A percentile compares a stretch with the other conserved stretches of the same genome.
Evolutionary conservation across 2,329 filamentous ascomycete species (phyloP).

Genomic region (Ophiocordyceps sinensis): DNA sequence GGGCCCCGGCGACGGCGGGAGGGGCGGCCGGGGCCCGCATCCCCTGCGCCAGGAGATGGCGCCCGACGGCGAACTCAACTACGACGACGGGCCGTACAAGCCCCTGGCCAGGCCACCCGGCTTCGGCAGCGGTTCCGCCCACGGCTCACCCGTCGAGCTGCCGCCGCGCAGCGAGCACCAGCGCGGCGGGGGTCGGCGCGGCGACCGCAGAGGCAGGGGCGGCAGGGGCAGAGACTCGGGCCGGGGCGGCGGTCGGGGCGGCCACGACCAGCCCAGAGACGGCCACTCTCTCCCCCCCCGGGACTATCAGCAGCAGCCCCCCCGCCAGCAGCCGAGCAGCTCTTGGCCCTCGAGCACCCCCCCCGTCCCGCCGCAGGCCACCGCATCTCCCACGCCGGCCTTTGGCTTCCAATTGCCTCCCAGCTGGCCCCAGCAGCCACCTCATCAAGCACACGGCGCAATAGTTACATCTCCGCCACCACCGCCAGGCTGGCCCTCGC

Average conservation of each 20-base stretch:
- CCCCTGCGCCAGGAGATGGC: constrained; percentile 24
- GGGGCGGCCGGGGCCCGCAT: constrained; percentile 23
- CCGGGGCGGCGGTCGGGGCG: constrained; percentile 22
- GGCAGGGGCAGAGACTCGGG: constrained; percentile 26
- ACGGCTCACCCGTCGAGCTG: constrained; percentile 23
- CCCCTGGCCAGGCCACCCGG: constrained; percentile 55
- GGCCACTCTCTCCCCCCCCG: constrained; percentile 28
- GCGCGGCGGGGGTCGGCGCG: constrained; percentile 28
- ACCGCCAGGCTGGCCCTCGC: constrained; percentile 18
- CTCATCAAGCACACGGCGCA: constrained; percentile 10
- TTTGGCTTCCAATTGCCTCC: constrained; percentile 28
- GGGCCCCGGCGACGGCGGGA: constrained; percentile 1
- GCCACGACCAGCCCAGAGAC: constrained; percentile 15
- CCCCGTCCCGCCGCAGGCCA: constrained; percentile 2
- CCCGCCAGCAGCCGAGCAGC: constrained; percentile 6
- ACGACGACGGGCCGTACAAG: constrained; percentile 59
- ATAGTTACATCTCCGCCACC: constrained; percentile 21
- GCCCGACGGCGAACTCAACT: constrained; percentile 38
- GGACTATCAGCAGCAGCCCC: constrained; percentile 10
- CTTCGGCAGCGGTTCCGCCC: constrained; percentile 35
- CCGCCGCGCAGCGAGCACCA: constrained; percentile 15
- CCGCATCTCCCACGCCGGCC: constrained; percentile 14
- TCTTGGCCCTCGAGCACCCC: constrained; percentile 5
- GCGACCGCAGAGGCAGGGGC: constrained; percentile 30
- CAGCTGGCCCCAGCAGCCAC: constrained; percentile 22